Evolutionary conservation across 108 stramenopile genomes (phyloP), one percentile per base, ranked within the genome.

Genomic region (Pseudonitzschia multistriata): DNA sequence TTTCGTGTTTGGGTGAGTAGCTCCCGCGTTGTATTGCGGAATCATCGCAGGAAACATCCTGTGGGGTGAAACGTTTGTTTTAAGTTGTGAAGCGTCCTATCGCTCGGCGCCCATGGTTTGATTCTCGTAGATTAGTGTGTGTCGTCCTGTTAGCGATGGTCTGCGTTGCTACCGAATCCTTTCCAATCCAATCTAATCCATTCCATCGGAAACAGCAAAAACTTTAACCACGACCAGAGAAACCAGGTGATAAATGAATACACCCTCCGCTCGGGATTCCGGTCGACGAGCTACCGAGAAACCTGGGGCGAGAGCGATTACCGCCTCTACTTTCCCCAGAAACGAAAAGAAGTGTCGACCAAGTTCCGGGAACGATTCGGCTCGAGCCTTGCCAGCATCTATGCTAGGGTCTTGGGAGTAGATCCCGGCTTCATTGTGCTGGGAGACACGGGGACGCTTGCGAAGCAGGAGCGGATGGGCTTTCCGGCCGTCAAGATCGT

Each of bases 1-100:
- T 14, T 59, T 59, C 29, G 57, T 59, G 19, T 59, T 59, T 35
- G 57, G 57, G 57, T 59, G 57, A 57, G 56, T 57, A n/a, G n/a
- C n/a, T n/a, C n/a, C n/a, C n/a, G n/a, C n/a, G n/a, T n/a, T n/a
- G n/a, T n/a, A n/a, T n/a, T n/a, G n/a, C n/a, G n/a, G 37, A 45
- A 17, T 45, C 42, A 45, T 17, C 42, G 42, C 42, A 37, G 42
- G 42, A 17, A n/a, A n/a, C n/a, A n/a, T n/a, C n/a, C n/a, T n/a
- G n/a, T n/a, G n/a, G n/a, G n/a, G n/a, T n/a, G n/a, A n/a, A n/a
- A n/a, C 11, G 15, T 45, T 45, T 45, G 8, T 45, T 5, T 39
- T 39, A 10, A 5, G 37, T 39, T 39, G 37, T n/a, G n/a, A n/a
- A n/a, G n/a, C n/a, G n/a, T n/a, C n/a, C n/a, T n/a, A n/a, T n/a